Conservation (phyloP, 805 yeast species). For the Cyberlindnera euphorbiiphila region DNA sequence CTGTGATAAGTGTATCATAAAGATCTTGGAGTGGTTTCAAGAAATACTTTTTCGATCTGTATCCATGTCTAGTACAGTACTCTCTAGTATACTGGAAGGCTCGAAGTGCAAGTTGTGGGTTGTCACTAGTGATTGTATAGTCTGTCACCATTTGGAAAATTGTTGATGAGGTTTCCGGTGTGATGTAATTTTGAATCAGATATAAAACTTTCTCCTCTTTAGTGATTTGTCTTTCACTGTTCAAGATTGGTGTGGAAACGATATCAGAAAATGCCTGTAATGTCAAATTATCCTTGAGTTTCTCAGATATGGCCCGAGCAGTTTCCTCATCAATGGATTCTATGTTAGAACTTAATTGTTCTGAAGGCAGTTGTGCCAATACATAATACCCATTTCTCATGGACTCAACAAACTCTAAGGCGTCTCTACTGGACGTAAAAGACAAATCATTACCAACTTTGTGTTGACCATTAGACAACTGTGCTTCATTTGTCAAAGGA, state of each 20-base stretch:
- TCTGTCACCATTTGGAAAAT: conserved; percentile 3
- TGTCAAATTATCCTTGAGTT: background rate
- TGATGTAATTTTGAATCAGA: conserved; percentile 4
- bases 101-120: conserved; percentile 6
- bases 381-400: conserved; percentile 4
- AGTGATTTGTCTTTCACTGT: conserved; percentile 5
- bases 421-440: conserved; percentile 8
- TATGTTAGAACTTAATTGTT: background rate
- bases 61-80: background rate
- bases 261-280: background rate
- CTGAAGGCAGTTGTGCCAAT: conserved; percentile 3
- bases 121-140: conserved; percentile 7
- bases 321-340: conserved; percentile 3
- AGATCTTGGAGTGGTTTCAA: background rate
- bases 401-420: conserved; percentile 2
- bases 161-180: background rate
- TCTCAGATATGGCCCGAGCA: background rate
- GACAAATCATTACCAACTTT: background rate
- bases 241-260: background rate
- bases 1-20: background rate
- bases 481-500: conserved; percentile 6
- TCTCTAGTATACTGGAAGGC: conserved; percentile 1
- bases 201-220: conserved; percentile 11
- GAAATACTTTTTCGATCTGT: background rate
- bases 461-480: conserved; percentile 3